phyloP scores from a whole-genome alignment of 208 protist species.

The Novymonas esmeraldas region DNA sequence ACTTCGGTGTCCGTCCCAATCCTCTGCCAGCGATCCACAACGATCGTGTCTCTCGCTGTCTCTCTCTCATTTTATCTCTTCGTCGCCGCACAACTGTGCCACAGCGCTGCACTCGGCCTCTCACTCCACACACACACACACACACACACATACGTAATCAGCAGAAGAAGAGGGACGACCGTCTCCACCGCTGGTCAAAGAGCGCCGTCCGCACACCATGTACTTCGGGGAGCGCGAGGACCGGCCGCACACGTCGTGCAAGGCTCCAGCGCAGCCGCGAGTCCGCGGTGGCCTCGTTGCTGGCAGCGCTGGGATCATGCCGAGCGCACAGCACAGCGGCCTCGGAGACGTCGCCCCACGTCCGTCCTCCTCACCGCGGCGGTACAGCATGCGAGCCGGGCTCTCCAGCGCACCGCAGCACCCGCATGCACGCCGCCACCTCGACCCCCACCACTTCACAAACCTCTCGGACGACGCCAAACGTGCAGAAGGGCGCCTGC shows the following conservation, averaged over 20 bases:
- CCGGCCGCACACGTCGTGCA: constrained; percentile 16
- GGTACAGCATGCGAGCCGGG: constrained; percentile 13
- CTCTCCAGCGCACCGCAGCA: neutral
- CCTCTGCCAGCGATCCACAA: no score
- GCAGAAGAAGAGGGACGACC: no score
- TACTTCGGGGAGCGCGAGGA: constrained; percentile 9
- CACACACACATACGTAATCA: neutral
- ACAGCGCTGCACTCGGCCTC: no score
- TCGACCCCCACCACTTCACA: constrained; percentile 59
- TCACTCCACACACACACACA: neutral
- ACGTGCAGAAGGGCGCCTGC: constrained; percentile 59
- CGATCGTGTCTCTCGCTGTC: no score
- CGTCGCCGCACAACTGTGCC: no score
- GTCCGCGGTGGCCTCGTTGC: constrained; percentile 21
- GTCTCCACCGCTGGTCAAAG: no score
- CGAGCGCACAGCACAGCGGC: constrained; percentile 15
- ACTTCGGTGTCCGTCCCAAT: no score
- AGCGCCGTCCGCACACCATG: neutral
- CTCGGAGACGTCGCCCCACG: constrained; percentile 1
- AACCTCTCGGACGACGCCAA: constrained; percentile 73
- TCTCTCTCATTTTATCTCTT: no score
- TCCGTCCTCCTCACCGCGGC: constrained; percentile 9
- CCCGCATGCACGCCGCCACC: constrained; percentile 37
- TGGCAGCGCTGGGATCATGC: constrained; percentile 36
- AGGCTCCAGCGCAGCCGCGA: constrained; percentile 9